phyloP scores from a whole-genome alignment of 2,329 filamentous ascomycete genomes.

The Daldinia sp. region DNA sequence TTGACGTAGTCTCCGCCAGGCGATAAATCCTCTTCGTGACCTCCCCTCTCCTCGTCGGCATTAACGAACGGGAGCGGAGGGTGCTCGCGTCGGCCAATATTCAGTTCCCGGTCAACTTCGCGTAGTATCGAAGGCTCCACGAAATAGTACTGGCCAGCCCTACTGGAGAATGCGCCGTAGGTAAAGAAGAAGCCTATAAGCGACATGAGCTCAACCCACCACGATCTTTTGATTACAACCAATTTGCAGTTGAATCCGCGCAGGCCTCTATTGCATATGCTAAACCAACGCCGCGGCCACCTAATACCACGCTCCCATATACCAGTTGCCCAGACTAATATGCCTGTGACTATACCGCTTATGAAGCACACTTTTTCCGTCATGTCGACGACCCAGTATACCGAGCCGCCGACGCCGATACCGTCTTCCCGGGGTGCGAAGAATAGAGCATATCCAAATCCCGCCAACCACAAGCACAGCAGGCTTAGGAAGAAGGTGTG shows the following conservation, averaged over 20 bases:
- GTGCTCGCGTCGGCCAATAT: constrained; percentile 54
- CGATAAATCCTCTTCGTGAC: constrained; percentile 88
- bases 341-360: constrained; percentile 84
- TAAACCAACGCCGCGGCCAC: constrained; percentile 93
- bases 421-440: constrained; percentile 96
- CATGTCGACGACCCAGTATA: constrained; percentile 96
- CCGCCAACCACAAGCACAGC: constrained; percentile 79
- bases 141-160: constrained; percentile 75
- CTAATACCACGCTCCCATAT: constrained; percentile 95
- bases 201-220: constrained; percentile 80
- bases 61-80: constrained; percentile 51
- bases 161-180: constrained; percentile 74
- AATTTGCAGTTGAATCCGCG: constrained; percentile 96
- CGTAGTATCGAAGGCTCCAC: constrained; percentile 71
- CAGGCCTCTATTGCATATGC: constrained; percentile 86
- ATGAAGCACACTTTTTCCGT: constrained; percentile 91
- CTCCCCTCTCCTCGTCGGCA: constrained; percentile 67
- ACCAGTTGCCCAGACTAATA: constrained; percentile 91
- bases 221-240: constrained; percentile 83
- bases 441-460: constrained; percentile 91
- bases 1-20: constrained; percentile 92
- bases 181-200: constrained; percentile 81
- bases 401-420: constrained; percentile 85
- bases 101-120: constrained; percentile 67
- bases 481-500: constrained; percentile 91